These are phyloP conservation scores for Arxiozyma heterogenica DNA, from an alignment of 1,139 yeast species.

Conservation along the genomic window DNA sequence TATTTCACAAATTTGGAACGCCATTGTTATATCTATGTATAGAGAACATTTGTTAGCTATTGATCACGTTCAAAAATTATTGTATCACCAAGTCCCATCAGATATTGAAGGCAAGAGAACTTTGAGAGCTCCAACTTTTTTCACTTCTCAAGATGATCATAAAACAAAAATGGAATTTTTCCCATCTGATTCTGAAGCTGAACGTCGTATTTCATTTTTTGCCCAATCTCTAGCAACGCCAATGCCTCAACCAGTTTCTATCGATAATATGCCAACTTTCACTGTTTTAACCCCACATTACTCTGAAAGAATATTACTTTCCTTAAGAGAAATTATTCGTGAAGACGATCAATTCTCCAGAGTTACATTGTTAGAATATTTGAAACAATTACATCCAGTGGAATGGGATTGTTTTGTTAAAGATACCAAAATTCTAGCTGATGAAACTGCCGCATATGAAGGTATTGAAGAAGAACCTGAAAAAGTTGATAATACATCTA, in stretches of 20 bases:
- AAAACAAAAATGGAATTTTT: slow-evolving; percentile 89
- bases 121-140: slow-evolving; percentile 96
- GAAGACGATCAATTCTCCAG: slow-evolving; percentile 98
- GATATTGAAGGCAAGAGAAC: slow-evolving; percentile 97
- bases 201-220: slow-evolving; percentile 97
- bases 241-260: slow-evolving; percentile 96
- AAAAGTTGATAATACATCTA: slow-evolving; percentile 64
- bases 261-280: slow-evolving; percentile 98
- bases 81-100: slow-evolving; percentile 96
- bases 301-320: slow-evolving; percentile 89
- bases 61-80: slow-evolving; percentile 93
- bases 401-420: slow-evolving; percentile 99
- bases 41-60: slow-evolving; percentile 95
- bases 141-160: slow-evolving; percentile 95
- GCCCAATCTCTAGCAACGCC: slow-evolving; percentile 98
- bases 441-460: slow-evolving; percentile 86
- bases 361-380: slow-evolving; percentile 89
- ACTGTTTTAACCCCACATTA: slow-evolving; percentile 97
- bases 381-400: slow-evolving; percentile 95
- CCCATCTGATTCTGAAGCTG: slow-evolving; percentile 96
- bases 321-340: slow-evolving; percentile 93
- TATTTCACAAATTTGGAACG: slow-evolving; percentile 98
- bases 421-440: slow-evolving; percentile 96
- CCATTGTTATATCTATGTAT: slow-evolving; percentile 95
- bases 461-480: slow-evolving; percentile 55